Evolutionary conservation across 2,329 filamentous ascomycete species (phyloP), one percentile per base, ranked within the genome.

Genomic region (Nigrograna mackinnonii): DNA sequence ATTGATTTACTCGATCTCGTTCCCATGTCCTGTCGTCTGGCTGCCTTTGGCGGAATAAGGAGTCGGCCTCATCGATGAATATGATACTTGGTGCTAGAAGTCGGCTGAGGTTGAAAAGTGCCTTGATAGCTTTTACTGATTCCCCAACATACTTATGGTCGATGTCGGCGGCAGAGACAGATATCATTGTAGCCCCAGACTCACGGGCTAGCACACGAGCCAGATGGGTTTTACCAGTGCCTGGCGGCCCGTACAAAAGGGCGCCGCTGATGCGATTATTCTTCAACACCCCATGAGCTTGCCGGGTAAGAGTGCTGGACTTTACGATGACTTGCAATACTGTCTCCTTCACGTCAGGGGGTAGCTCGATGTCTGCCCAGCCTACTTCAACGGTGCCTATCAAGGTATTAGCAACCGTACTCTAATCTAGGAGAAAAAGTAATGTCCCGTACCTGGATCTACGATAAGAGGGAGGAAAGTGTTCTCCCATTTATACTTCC

Each of bases 51-150:
- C 17, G 5, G 19, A 34, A 28, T 5, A 96, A 96, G 50, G 91
- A 91, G 66, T 96, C 91, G 57, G 96, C 96, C 70, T 96, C 91
- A 68, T 96, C 91, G 67, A 96, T 96, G 79, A 96, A 96, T 72
- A 96, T 96, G 68, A 96, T 96, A 44, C 91, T 86, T 1, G 91
- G 92, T 1, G 89, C 90, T 75, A 96, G 96, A 76, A 96, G 91
- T 47, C 92, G 85, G 18, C 91, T 92, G 91, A 96, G 96, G 47
- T 91, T 83, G 81, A 96, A 96, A 21, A 96, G 91, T 67, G 96
- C 92, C 62, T 91, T 87, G 39, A 96, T 91, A 91, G 96, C 96
- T 54, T 92, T 88, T 38, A 91, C 91, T 38, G 91, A 91, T 70
- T 96, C 91, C 68, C 92, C 92, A 3, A 96, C 80, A 62, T 96